A percentile compares a stretch with the other conserved stretches of the same genome.
phyloP scores from a whole-genome alignment of 129 eudicot species.

The Chrysanthemum seticuspe region DNA sequence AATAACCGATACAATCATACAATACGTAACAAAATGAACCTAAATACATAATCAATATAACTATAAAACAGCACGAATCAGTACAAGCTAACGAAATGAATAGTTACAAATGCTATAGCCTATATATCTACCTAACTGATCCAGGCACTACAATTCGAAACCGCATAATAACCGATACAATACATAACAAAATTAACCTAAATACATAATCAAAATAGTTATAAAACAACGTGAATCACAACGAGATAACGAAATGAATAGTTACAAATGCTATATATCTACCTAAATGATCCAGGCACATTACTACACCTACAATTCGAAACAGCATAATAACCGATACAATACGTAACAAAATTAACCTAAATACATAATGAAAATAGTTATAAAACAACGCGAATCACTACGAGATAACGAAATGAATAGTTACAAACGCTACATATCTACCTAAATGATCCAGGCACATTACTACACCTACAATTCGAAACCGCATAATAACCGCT shows the following conservation, averaged over 20 bases:
- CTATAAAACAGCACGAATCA: background rate
- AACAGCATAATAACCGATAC: conserved; percentile 15
- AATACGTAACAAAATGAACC: background rate
- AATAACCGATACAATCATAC: background rate
- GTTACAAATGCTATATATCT: background rate
- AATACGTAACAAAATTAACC: conserved; percentile 5
- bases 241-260: background rate
- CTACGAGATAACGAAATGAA: background rate
- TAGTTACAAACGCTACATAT: background rate
- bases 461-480: conserved; percentile 1
- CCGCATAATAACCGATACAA: background rate
- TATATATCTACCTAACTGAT: background rate
- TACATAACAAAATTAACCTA: background rate
- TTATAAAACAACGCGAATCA: background rate
- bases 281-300: background rate
- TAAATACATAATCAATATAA: background rate
- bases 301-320: conserved; percentile 2
- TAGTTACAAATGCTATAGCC: background rate
- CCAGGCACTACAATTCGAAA: background rate
- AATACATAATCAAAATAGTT: background rate
- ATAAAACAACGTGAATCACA: background rate
- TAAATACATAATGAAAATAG: background rate
- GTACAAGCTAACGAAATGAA: background rate
- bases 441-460: background rate
- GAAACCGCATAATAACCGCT: background rate